These are phyloP conservation scores for Peronospora belbahrii DNA, from an alignment of 352 stramenopile genomes.

Conservation along the genomic window DNA sequence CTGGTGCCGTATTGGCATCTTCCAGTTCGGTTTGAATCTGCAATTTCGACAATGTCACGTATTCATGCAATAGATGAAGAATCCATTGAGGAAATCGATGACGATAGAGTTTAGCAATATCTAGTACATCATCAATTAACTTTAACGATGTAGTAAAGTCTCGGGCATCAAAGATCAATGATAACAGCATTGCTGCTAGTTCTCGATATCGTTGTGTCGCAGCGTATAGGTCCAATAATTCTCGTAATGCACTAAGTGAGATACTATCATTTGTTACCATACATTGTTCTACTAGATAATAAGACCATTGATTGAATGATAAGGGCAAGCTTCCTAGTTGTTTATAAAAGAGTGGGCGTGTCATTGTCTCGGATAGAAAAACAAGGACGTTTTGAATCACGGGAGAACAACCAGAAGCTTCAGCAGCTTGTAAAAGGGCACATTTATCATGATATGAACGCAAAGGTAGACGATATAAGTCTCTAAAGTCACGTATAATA, in stretches of 20 bases:
- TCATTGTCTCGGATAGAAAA: constrained; percentile 74
- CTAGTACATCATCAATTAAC: constrained; percentile 43
- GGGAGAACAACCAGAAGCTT: constrained; percentile 38
- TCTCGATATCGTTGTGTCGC: constrained; percentile 43
- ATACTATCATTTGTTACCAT: constrained; percentile 42
- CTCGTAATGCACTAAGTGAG: constrained; percentile 37
- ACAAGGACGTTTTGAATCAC: constrained; percentile 70
- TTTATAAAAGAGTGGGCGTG: constrained; percentile 35
- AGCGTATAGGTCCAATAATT: constrained; percentile 38
- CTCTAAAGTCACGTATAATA: constrained; percentile 36
- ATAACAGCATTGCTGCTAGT: constrained; percentile 47
- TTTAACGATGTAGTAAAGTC: constrained; percentile 26
- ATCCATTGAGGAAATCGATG: constrained; percentile 47
- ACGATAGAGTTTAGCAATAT: constrained; percentile 39
- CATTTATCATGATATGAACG: constrained; percentile 35
- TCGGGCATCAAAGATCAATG: constrained; percentile 39
- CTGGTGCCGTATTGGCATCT: constrained; percentile 38
- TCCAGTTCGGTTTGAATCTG: constrained; percentile 46
- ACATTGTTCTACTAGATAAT: constrained; percentile 54
- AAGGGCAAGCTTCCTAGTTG: constrained; percentile 35
- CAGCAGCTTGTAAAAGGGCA: constrained; percentile 39
- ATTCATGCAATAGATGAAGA: constrained; percentile 49
- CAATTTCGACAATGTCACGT: constrained; percentile 43
- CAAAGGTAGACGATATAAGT: constrained; percentile 44
- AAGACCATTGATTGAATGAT: constrained; percentile 54